A percentile compares a stretch with the other conserved stretches of the same genome.
These are phyloP conservation scores for Zygnema cylindricum DNA, from an alignment of 139 green algal genomes.

Conservation along the genomic window DNA sequence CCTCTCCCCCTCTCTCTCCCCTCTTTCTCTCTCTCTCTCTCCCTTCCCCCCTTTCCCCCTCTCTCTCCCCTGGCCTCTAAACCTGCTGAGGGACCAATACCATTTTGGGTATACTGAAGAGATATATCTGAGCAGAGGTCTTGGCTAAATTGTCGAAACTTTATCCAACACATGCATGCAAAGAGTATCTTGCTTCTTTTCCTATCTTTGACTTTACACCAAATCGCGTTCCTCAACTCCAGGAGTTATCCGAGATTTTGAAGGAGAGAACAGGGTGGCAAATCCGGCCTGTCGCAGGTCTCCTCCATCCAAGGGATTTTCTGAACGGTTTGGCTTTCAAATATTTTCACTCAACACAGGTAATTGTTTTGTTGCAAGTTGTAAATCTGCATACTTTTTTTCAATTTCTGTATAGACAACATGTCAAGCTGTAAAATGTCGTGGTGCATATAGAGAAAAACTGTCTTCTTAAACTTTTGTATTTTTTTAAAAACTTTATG, in stretches of 20 bases:
- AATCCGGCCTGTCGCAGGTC: conserved; percentile 82
- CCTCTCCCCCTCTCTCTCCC: too few relatives aligned
- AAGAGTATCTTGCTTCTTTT: conserved; percentile 66
- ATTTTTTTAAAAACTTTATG: too few relatives aligned
- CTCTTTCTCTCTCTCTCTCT: too few relatives aligned
- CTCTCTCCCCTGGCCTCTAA: too few relatives aligned
- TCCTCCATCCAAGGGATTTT: conserved; percentile 93
- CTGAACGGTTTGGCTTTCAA: conserved; percentile 91
- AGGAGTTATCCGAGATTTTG: conserved; percentile 76
- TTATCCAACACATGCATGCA: conserved; percentile 80
- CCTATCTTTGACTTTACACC: conserved; percentile 76
- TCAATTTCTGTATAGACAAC: background rate
- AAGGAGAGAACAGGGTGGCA: conserved; percentile 72
- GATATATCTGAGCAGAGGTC: conserved; percentile 74
- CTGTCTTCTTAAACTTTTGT: too few relatives aligned
- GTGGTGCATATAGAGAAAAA: too few relatives aligned
- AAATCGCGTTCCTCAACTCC: conserved; percentile 78
- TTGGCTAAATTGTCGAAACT: conserved; percentile 74
- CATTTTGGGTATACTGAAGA: too few relatives aligned
- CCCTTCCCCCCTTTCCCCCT: too few relatives aligned
- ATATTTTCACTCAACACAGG: conserved; percentile 82
- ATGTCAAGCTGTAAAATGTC: too few relatives aligned
- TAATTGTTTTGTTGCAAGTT: background rate
- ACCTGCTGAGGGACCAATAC: too few relatives aligned
- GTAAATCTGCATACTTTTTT: background rate